phyloP scores from a whole-genome alignment of 352 stramenopile genomes.

The Phytophthora aleatoria region DNA sequence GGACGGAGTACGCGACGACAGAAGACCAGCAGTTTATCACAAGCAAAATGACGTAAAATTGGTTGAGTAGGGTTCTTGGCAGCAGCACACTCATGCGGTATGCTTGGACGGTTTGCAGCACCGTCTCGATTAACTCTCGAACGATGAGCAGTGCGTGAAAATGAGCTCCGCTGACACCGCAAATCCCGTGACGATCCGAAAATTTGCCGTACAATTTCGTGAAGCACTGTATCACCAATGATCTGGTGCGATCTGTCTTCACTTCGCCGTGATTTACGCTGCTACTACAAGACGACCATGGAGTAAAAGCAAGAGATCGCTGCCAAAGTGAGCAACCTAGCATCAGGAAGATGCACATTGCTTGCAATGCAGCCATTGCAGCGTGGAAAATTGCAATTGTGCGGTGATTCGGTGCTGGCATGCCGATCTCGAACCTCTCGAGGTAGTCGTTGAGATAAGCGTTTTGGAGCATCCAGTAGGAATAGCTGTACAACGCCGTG shows the following conservation, averaged over 20 bases:
- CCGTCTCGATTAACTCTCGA: constrained; percentile 28
- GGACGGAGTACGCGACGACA: constrained; percentile 9
- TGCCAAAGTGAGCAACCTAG: constrained; percentile 3
- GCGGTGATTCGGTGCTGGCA: constrained; percentile 12
- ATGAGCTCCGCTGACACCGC: constrained; percentile 20
- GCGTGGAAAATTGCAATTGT: constrained; percentile 20
- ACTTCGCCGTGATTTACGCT: background rate
- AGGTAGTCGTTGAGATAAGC: constrained; percentile 9
- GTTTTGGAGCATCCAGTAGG: background rate
- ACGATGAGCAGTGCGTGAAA: constrained; percentile 27
- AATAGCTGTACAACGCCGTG: background rate
- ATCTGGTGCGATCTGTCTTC: constrained; percentile 2
- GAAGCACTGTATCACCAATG: background rate
- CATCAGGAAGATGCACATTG: constrained; percentile 20
- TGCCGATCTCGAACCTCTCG: constrained; percentile 15
- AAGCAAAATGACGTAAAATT: constrained; percentile 33
- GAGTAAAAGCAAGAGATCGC: constrained; percentile 10
- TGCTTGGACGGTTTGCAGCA: constrained; percentile 25
- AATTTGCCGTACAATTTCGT: background rate
- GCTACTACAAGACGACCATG: background rate
- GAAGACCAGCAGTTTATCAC: constrained; percentile 31
- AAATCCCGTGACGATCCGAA: constrained; percentile 18
- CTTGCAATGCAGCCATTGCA: constrained; percentile 21
- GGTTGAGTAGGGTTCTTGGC: constrained; percentile 33
- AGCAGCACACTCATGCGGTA: constrained; percentile 37